These are phyloP conservation scores for Pseudopyrenochaeta lycopersici DNA, from an alignment of 2,329 filamentous ascomycete genomes.

Conservation along the genomic window DNA sequence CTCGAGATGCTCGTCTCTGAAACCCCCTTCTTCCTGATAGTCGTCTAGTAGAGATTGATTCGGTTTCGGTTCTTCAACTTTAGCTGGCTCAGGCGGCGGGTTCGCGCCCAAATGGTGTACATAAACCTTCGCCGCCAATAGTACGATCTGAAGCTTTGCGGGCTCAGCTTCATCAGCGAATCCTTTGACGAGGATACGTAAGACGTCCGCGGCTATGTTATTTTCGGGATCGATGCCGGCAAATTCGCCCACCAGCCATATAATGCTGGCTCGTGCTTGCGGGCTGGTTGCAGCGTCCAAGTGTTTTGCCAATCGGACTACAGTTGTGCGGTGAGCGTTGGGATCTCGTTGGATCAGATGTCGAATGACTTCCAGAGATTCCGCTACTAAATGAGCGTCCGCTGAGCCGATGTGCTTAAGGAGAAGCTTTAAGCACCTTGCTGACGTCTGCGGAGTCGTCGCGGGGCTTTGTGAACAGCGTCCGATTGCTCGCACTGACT, in stretches of 20 bases:
- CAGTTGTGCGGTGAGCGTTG: constrained; percentile 79
- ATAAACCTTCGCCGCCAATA: constrained; percentile 96
- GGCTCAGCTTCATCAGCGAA: constrained; percentile 85
- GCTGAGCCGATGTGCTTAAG: constrained; percentile 87
- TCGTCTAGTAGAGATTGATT: constrained; percentile 34
- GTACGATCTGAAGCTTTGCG: constrained; percentile 88
- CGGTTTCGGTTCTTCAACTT: constrained; percentile 39
- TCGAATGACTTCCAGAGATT: constrained; percentile 92
- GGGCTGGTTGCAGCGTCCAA: constrained; percentile 88
- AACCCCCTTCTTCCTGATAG: constrained; percentile 47
- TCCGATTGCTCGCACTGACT: constrained; percentile 91
- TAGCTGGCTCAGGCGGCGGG: constrained; percentile 49
- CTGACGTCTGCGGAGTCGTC: constrained; percentile 59
- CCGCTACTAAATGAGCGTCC: constrained; percentile 87
- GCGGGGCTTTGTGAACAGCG: constrained; percentile 78
- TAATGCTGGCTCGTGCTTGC: constrained; percentile 89
- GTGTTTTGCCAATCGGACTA: constrained; percentile 88
- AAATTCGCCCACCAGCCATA: constrained; percentile 97
- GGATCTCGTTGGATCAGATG: constrained; percentile 95
- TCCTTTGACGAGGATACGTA: constrained; percentile 85
- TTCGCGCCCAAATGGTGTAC: constrained; percentile 82
- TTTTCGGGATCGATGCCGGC: constrained; percentile 80
- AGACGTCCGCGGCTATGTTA: constrained; percentile 91
- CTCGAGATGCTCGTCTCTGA: constrained; percentile 38
- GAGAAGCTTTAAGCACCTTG: constrained; percentile 82